Percentiles rank a stretch among this genome's conserved stretches.
Conservation (phyloP, 2,329 filamentous ascomycete genomes). For the Curvularia hawaiiensis region DNA sequence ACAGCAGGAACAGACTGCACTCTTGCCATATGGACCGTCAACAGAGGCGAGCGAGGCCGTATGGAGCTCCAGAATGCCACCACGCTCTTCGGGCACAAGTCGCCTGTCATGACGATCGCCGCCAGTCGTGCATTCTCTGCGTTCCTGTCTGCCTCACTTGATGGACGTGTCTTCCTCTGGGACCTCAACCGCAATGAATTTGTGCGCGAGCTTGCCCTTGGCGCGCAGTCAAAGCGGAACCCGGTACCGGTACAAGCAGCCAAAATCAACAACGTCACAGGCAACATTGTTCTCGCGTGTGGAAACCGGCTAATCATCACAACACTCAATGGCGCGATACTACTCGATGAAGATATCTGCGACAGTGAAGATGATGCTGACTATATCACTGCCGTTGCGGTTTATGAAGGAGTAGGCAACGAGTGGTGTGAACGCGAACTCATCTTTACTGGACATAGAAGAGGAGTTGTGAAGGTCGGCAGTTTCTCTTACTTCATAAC, state of each 20-base stretch:
- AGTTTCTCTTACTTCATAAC: neutral
- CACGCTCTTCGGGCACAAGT: slow-evolving; percentile 88
- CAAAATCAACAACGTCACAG: slow-evolving; percentile 86
- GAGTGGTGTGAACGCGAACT: slow-evolving; percentile 90
- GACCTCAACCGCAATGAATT: slow-evolving; percentile 91
- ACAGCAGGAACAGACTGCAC: slow-evolving; percentile 94
- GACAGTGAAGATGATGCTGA: slow-evolving; percentile 66
- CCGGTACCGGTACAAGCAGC: slow-evolving; percentile 66
- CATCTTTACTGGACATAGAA: slow-evolving; percentile 85
- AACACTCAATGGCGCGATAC: slow-evolving; percentile 82
- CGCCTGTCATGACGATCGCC: slow-evolving; percentile 79
- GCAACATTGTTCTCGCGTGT: slow-evolving; percentile 85
- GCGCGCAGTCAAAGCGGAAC: slow-evolving; percentile 28
- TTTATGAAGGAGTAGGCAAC: slow-evolving; percentile 88
- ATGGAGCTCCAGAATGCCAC: slow-evolving; percentile 81
- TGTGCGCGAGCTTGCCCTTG: slow-evolving; percentile 70
- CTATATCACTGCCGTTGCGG: slow-evolving; percentile 79
- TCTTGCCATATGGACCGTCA: slow-evolving; percentile 81
- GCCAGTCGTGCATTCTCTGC: slow-evolving; percentile 88
- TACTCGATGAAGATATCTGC: slow-evolving; percentile 84
- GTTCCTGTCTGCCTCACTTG: slow-evolving; percentile 79
- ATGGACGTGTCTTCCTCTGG: slow-evolving; percentile 88
- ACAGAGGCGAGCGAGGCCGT: slow-evolving; percentile 61
- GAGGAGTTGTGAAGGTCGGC: slow-evolving; percentile 76
- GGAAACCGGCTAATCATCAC: slow-evolving; percentile 77